Percentiles rank a stretch among this genome's conserved stretches.
These are phyloP conservation scores for Neurospora sp. DNA, from an alignment of 495 filamentous ascomycete genomes.

Conservation along the genomic window DNA sequence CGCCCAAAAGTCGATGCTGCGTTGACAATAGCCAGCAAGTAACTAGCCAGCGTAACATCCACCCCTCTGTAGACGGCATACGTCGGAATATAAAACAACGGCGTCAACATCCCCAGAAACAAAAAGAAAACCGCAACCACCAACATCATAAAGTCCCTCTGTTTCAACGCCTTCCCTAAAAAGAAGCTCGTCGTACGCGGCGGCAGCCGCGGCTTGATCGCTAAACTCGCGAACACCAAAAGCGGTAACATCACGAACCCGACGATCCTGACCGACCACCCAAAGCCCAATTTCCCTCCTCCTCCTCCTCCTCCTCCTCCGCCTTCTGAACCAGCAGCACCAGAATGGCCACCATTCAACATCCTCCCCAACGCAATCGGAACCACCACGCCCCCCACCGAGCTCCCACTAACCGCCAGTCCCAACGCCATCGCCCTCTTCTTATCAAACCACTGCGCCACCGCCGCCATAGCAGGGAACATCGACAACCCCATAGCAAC, in stretches of 20 bases:
- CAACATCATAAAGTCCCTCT: conserved; percentile 26
- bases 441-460: conserved; percentile 45
- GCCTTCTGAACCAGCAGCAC: neutral
- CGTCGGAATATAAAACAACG: conserved; percentile 46
- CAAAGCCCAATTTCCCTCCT: conserved; percentile 38
- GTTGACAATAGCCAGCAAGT: conserved; percentile 43
- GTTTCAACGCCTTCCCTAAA: conserved; percentile 30
- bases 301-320: neutral
- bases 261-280: conserved; percentile 49
- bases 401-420: conserved; percentile 44
- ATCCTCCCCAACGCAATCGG: conserved; percentile 34
- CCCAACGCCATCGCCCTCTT: conserved; percentile 46
- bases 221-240: conserved; percentile 30
- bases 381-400: conserved; percentile 47
- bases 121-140: conserved; percentile 32
- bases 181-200: conserved; percentile 33
- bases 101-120: conserved; percentile 44
- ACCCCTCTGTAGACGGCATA: conserved; percentile 43
- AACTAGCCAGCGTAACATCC: conserved; percentile 39
- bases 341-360: conserved; percentile 16
- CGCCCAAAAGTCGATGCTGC: conserved; percentile 45
- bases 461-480: conserved; percentile 41
- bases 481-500: conserved; percentile 38
- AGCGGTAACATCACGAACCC: conserved; percentile 47
- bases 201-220: conserved; percentile 36